A percentile compares a stretch with the other conserved stretches of the same genome.
Conservation (phyloP, 2,329 filamentous ascomycete genomes). For the Epichloe sp. region DNA sequence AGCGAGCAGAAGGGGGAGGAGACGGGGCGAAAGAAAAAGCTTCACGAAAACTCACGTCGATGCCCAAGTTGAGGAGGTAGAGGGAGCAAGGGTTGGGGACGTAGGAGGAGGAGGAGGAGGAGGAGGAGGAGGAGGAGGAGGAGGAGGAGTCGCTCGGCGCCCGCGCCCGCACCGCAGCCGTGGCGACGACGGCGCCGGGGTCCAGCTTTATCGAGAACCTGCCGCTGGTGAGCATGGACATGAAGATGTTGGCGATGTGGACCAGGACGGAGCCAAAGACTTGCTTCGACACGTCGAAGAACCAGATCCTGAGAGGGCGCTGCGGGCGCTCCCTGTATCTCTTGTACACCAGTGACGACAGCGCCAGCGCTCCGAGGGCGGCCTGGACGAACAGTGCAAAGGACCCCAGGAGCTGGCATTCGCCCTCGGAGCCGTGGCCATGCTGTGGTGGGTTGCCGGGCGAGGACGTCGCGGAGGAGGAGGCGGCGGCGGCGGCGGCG, state of each 20-base stretch:
- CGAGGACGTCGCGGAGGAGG: constrained; percentile 15
- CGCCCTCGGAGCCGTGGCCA: constrained; percentile 44
- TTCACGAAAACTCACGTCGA: constrained; percentile 61
- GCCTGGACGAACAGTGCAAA: constrained; percentile 87
- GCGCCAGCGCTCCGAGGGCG: constrained; percentile 68
- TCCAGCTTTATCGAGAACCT: constrained; percentile 57
- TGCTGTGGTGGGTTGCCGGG: constrained; percentile 11
- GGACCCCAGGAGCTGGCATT: constrained; percentile 77
- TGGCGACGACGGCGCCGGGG: constrained; percentile 19
- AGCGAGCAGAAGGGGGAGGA: too few relatives aligned
- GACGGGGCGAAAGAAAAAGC: neutral
- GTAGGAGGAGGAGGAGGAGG: constrained; percentile 34
- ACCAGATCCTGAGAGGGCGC: constrained; percentile 90
- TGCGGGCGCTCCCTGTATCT: constrained; percentile 85
- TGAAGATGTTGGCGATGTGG: constrained; percentile 84
- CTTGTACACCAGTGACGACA: constrained; percentile 84
- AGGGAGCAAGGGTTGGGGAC: constrained; percentile 91
- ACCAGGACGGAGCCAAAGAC: constrained; percentile 86
- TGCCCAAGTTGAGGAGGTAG: constrained; percentile 84
- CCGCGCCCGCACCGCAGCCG: constrained; percentile 23
- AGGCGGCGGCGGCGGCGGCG: constrained; percentile 15
- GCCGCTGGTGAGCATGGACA: constrained; percentile 90
- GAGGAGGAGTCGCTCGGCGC: constrained; percentile 34
- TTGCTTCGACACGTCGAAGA: constrained; percentile 95
- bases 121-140: constrained; percentile 4